Percentiles rank a stretch among this genome's conserved stretches.
phyloP scores from a whole-genome alignment of 2,329 filamentous ascomycete species.

The Penicillium nordicum region DNA sequence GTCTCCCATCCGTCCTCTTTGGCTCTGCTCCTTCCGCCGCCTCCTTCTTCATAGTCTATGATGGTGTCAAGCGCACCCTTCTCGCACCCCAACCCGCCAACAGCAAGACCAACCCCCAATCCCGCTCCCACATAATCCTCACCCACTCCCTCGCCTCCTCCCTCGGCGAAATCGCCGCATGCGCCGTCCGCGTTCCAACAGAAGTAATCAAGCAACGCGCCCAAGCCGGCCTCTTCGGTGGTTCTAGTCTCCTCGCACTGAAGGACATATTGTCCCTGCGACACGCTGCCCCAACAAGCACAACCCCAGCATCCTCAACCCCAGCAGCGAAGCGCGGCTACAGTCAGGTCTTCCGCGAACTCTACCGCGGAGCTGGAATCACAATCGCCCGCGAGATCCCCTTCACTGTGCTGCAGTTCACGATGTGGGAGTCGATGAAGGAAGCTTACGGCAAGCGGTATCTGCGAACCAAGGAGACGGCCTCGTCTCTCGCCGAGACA shows the following conservation, averaged over 20 bases:
- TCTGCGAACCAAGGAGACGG: slow-evolving; percentile 39
- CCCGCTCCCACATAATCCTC: slow-evolving; percentile 39
- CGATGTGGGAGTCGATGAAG: slow-evolving; percentile 93
- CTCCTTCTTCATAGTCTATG: slow-evolving; percentile 96
- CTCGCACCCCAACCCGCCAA: slow-evolving; percentile 34
- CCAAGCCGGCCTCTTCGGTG: slow-evolving; percentile 79
- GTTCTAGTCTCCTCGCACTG: slow-evolving; percentile 64
- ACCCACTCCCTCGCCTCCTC: slow-evolving; percentile 82
- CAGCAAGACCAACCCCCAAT: slow-evolving; percentile 23
- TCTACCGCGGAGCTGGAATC: slow-evolving; percentile 89
- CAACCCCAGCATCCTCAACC: background rate
- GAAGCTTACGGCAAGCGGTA: slow-evolving; percentile 43
- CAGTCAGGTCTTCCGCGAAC: slow-evolving; percentile 67
- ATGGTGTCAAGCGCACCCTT: slow-evolving; percentile 62
- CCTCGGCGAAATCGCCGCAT: slow-evolving; percentile 86
- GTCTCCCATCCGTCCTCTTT: slow-evolving; percentile 82
- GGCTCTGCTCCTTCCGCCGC: slow-evolving; percentile 91
- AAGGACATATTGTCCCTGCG: slow-evolving; percentile 62
- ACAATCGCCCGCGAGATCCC: slow-evolving; percentile 95
- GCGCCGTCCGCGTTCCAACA: slow-evolving; percentile 86
- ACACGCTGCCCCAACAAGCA: slow-evolving; percentile 26
- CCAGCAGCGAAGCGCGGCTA: slow-evolving; percentile 39
- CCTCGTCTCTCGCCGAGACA: slow-evolving; percentile 27
- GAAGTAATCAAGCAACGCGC: slow-evolving; percentile 97
- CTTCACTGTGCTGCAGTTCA: slow-evolving; percentile 96